Evolutionary conservation across 2,329 filamentous ascomycete genomes (phyloP).

Genomic region (Exophiala alcalophila): DNA sequence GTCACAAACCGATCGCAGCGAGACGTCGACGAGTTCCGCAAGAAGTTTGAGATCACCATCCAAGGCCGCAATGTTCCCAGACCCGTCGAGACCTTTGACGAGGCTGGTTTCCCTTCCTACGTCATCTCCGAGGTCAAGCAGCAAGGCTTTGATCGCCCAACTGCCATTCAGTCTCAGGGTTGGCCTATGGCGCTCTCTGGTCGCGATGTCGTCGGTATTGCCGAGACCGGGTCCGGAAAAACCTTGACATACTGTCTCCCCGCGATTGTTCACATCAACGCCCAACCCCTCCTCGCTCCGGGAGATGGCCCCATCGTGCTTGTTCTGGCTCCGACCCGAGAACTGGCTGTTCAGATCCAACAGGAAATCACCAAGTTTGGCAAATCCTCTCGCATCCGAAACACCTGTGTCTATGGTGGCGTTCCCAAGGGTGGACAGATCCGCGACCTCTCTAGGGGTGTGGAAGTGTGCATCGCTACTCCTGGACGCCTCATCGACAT

Average conservation of each 20-base stretch:
- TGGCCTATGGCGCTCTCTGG: slow-evolving; percentile 99
- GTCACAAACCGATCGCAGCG: slow-evolving; percentile 70
- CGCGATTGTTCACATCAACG: slow-evolving; percentile 98
- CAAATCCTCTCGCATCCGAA: slow-evolving; percentile 94
- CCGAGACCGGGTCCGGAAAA: slow-evolving; percentile 98
- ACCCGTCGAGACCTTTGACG: slow-evolving; percentile 94
- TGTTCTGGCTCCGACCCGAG: slow-evolving; percentile 92
- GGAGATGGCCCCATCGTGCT: slow-evolving; percentile 96
- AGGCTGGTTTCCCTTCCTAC: slow-evolving; percentile 94
- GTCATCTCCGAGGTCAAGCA: slow-evolving; percentile 99
- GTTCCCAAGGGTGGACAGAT: slow-evolving; percentile 98
- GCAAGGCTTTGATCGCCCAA: slow-evolving; percentile 90
- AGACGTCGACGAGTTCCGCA: slow-evolving; percentile 86
- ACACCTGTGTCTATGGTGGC: slow-evolving; percentile 98
- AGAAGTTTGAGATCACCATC: slow-evolving; percentile 78
- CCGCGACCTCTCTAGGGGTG: slow-evolving; percentile 86
- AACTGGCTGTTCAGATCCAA: slow-evolving; percentile 97
- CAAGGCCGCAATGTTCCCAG: slow-evolving; percentile 79
- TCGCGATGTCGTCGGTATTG: slow-evolving; percentile 97
- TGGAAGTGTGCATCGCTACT: slow-evolving; percentile 98
- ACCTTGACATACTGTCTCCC: slow-evolving; percentile 97
- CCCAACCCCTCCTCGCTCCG: slow-evolving; percentile 89
- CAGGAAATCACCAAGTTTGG: slow-evolving; percentile 98
- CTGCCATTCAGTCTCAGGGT: slow-evolving; percentile 94
- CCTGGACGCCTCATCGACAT: slow-evolving; percentile 98